These are phyloP conservation scores for Myrica gale DNA, from an alignment of 306 rosid species.

Conservation along the genomic window DNA sequence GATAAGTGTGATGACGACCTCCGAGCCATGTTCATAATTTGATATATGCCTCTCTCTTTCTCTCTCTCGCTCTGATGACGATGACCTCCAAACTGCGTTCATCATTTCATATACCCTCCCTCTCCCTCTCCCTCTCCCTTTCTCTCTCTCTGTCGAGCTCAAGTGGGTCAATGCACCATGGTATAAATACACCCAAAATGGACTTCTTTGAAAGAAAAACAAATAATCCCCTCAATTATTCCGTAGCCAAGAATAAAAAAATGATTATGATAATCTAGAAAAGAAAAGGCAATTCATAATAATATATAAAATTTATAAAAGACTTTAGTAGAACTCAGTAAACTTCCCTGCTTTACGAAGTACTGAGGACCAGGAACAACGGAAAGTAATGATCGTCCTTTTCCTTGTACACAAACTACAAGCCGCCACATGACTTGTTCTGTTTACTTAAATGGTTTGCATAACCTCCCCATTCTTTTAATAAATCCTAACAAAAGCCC, in stretches of 20 bases:
- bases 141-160: constrained; percentile 6
- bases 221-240: constrained; percentile 62
- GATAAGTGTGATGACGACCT: constrained; percentile 70
- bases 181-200: constrained; percentile 70
- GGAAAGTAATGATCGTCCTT: constrained; percentile 46
- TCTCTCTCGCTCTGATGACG: constrained; percentile 37
- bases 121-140: constrained; percentile 24
- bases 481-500: constrained; percentile 1
- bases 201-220: constrained; percentile 42
- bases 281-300: background rate
- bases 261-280: background rate
- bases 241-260: constrained; percentile 34
- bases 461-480: constrained; percentile 19
- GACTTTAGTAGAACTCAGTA: constrained; percentile 13
- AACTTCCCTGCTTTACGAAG: constrained; percentile 17
- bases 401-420: constrained; percentile 41
- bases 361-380: constrained; percentile 35
- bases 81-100: constrained; percentile 58
- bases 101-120: constrained; percentile 42
- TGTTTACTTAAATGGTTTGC: constrained; percentile 21
- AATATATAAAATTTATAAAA: background rate
- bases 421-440: constrained; percentile 57
- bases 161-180: constrained; percentile 74
- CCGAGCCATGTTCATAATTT: constrained; percentile 50
- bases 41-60: constrained; percentile 28